Base-by-base conservation (phyloP, 495 filamentous ascomycete genomes). In the Daldinia caldariorum region DNA sequence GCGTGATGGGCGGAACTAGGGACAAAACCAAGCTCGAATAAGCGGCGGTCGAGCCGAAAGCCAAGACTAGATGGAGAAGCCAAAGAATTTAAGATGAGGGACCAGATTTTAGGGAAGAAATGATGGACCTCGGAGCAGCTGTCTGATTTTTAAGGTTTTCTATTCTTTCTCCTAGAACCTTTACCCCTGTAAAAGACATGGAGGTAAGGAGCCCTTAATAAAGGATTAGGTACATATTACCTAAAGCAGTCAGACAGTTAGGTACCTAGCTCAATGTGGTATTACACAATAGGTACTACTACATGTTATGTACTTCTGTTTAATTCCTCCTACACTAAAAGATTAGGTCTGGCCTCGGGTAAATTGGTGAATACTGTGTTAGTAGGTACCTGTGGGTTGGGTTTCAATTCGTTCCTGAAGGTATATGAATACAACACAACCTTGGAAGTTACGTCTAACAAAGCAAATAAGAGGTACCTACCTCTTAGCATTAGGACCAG, bases 101-200 rank as follows among this genome's bases (percentile, higher is more conserved):
- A 70, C 57, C 14, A 26, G 18, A 38, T 7, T 54, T 47, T 26
- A 26, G 26, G 31, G 55, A 53, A 43, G 26, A 29, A 47, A 53
- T 16, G 34, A 58, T 22, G n/a, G 38, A 47, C 41, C 49, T 57
- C 32, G 58, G 58, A 65, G 68, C 51, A 58, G 70, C 61, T 50
- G 35, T 26, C 65, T 57, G 61, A 39, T 61, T 69, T 69, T 65
- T 65, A 65, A 63, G 56, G 8, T 58, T 68, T 68, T 65, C 16
- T 7, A 35, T 47, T 54, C 45, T 12, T 38, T 55, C 35, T 10
- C 43, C 16, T 39, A 26, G 41, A 2, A 29, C 41, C 20, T 39
- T 22, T 41, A 41, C 35, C 55, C 55, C 18, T 53, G 51, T 61
- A 45, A 31, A 31, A 61, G 6, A 37, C 9, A 35, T 26, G 26